These are phyloP conservation scores for Chalciporus sphaerocephalus DNA, from an alignment of 768 basidiomycete species.

Conservation along the genomic window DNA sequence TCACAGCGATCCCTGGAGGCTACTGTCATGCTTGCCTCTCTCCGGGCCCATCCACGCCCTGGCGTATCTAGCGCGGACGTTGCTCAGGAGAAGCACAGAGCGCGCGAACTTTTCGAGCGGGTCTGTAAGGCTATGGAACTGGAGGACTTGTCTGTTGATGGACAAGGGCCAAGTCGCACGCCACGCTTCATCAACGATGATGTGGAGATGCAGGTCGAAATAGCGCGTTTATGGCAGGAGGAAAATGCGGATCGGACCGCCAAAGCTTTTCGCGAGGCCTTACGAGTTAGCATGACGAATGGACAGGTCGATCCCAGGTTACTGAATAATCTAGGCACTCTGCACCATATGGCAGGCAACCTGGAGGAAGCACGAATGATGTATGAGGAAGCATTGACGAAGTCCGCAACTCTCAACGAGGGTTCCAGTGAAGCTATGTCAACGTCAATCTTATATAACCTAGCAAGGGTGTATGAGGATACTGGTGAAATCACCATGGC, in stretches of 20 bases:
- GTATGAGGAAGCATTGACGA: slow-evolving; percentile 74
- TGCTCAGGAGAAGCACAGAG: slow-evolving; percentile 62
- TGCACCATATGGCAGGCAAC: slow-evolving; percentile 68
- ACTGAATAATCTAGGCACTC: slow-evolving; percentile 74
- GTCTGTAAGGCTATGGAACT: slow-evolving; percentile 61
- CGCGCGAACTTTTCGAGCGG: slow-evolving; percentile 79
- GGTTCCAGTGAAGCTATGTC: slow-evolving; percentile 64
- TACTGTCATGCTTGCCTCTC: slow-evolving; percentile 81
- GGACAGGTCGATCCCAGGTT: slow-evolving; percentile 60
- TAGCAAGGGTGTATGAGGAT: slow-evolving; percentile 89
- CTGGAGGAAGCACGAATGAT: slow-evolving; percentile 51
- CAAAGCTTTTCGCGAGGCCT: slow-evolving; percentile 69
- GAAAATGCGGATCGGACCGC: slow-evolving; percentile 72
- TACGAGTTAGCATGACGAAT: slow-evolving; percentile 53
- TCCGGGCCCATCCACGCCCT: slow-evolving; percentile 78
- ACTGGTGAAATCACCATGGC: slow-evolving; percentile 68
- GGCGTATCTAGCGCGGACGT: slow-evolving; percentile 73
- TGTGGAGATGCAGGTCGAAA: slow-evolving; percentile 84
- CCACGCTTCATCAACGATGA: slow-evolving; percentile 67
- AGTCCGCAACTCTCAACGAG: slow-evolving; percentile 42
- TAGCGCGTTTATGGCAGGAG: slow-evolving; percentile 84
- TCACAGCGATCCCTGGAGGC: slow-evolving; percentile 74
- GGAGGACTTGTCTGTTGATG: slow-evolving; percentile 51
- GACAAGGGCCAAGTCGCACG: slow-evolving; percentile 34
- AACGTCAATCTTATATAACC: slow-evolving; percentile 85